phyloP scores from a whole-genome alignment of 140 eudicot genomes.

The Stevia rebaudiana region DNA sequence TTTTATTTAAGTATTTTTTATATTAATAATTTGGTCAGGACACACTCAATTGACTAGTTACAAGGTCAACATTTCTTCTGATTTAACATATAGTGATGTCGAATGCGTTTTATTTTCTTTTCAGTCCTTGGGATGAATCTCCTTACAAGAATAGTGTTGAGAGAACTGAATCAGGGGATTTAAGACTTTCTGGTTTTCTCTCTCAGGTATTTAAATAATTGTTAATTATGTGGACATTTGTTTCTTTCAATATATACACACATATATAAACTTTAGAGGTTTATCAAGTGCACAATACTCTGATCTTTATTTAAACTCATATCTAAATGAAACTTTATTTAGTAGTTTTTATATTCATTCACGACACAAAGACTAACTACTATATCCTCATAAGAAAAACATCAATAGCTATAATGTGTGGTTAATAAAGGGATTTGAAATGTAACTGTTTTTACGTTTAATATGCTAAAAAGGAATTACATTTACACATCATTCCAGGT shows the following conservation, averaged over 20 bases:
- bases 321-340: background rate
- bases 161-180: constrained; percentile 61
- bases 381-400: background rate
- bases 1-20: background rate
- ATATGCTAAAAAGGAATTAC: constrained; percentile 2
- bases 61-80: background rate
- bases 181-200: constrained; percentile 70
- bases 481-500: constrained; percentile 3
- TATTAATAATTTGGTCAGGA: background rate
- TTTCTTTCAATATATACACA: background rate
- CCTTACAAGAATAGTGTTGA: constrained; percentile 71
- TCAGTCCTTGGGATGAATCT: constrained; percentile 86
- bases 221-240: too few relatives aligned
- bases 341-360: constrained; percentile 5
- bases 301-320: background rate
- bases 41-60: background rate
- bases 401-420: background rate
- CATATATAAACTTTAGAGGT: background rate
- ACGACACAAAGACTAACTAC: background rate
- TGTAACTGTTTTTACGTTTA: background rate
- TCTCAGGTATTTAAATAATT: constrained; percentile 44
- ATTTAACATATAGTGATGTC: background rate
- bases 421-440: background rate
- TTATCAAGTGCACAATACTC: background rate
- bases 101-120: constrained; percentile 17